Evolutionary conservation across 345 rosid species (phyloP), one percentile per base, ranked within the genome.

Genomic region (Punica granatum): DNA sequence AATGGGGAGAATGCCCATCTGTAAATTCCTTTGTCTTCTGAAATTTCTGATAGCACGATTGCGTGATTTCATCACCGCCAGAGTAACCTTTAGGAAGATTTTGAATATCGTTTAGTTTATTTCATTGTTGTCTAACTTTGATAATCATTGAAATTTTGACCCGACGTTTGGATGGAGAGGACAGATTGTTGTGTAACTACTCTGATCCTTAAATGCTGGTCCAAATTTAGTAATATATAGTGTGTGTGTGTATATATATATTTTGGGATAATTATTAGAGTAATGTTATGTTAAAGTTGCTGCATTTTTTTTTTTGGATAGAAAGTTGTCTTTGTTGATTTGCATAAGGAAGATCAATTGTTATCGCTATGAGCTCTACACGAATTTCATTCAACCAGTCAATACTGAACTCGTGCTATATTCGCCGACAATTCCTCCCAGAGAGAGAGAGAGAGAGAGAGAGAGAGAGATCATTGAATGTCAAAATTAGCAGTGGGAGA

Each of bases 361-460:
- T 36, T 14, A 35, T 30, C 30, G 28, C 46, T 23, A 78, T 78
- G 78, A 48, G 67, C 53, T 61, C 63, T 15, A 44, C 63, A 26
- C 73, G 48, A 43, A 41, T 53, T 30, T 66, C 63, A 28, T 65
- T 66, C 53, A 58, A 35, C 33, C 41, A 44, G 15, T 54, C 77
- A 16, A 23, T 66, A n/a, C 48, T 73, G 6, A 70, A 61, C 13
- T 67, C 74, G 6, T 12, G 46, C 53, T 53, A 74, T 44, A 59
- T 74, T 72, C 61, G 33, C 51, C 74, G 64, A 9, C 62, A 37
- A 31, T 48, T 64, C 37, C 49, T 36, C 67, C 71, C 41, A 16
- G 60, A 31, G 42, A 60, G 69, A 49, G 62, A 32, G 10, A 56
- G 68, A 43, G 62, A 32, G 10, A 56, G 68, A 16, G 60, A 31